Conservation (phyloP, 2,329 filamentous ascomycete species). For the Aspergillus hiratsukae region DNA sequence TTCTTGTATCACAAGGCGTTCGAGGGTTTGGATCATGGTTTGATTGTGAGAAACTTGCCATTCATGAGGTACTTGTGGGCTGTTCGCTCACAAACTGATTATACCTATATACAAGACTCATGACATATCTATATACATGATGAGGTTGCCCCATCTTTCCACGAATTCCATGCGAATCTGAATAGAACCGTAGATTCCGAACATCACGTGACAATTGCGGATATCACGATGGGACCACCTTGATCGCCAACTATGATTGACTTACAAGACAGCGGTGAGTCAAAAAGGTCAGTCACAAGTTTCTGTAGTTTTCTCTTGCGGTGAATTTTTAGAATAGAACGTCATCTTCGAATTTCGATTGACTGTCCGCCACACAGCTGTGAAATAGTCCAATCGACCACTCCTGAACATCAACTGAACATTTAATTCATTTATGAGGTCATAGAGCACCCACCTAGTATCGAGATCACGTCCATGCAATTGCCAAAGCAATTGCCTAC, state of each 20-base stretch:
- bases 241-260: neutral
- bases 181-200: neutral
- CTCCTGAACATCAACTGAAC: neutral
- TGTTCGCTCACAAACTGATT: neutral
- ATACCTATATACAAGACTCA: neutral
- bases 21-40: neutral
- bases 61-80: neutral
- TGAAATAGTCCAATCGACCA: neutral
- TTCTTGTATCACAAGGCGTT: slow-evolving; percentile 2
- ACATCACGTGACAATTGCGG: neutral
- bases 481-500: too few species aligned
- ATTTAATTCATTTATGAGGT: neutral
- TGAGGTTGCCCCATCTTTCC: neutral
- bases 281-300: neutral
- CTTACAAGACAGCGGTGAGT: neutral
- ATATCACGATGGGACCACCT: neutral
- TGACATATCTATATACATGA: neutral
- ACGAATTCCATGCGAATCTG: neutral
- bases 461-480: too few species aligned
- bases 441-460: neutral
- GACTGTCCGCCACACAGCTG: neutral
- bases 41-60: neutral
- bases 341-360: neutral
- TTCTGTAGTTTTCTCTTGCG: neutral
- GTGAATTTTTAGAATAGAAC: neutral